Conservation (phyloP, 257 asterid species). For the Solanum pinnatisectum region DNA sequence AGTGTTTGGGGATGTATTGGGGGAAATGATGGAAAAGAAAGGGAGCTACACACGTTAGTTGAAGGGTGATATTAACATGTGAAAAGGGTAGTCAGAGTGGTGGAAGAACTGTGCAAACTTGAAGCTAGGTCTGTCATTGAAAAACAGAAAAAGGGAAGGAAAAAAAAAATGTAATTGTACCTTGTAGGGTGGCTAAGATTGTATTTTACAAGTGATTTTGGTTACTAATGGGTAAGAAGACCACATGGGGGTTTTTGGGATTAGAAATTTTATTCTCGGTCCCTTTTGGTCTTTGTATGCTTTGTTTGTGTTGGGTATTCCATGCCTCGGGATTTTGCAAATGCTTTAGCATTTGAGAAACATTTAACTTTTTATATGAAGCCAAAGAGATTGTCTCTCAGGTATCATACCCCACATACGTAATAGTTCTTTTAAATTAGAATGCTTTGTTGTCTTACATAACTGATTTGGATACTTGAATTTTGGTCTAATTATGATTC, state of each 20-base stretch:
- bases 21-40: not conserved
- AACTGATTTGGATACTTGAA: not conserved
- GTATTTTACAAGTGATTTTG: not conserved
- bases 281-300: not conserved
- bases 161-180: not conserved
- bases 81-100: not conserved
- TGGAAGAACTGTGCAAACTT: not conserved
- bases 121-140: not conserved
- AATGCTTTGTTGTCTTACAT: not conserved
- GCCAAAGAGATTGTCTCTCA: not conserved
- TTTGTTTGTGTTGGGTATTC: not conserved
- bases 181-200: not conserved
- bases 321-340: not conserved
- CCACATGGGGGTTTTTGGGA: not conserved
- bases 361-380: not conserved
- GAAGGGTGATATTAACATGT: not conserved
- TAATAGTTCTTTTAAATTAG: not conserved
- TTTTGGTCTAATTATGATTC: not conserved
- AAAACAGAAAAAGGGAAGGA: not conserved
- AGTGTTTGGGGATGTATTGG: not conserved
- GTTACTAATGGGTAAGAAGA: not conserved
- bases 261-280: not conserved
- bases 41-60: not conserved
- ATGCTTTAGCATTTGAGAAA: not conserved
- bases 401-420: not conserved